These are phyloP conservation scores for Schizonepeta tenuifolia DNA, from an alignment of 257 asterid genomes.

Conservation along the genomic window DNA sequence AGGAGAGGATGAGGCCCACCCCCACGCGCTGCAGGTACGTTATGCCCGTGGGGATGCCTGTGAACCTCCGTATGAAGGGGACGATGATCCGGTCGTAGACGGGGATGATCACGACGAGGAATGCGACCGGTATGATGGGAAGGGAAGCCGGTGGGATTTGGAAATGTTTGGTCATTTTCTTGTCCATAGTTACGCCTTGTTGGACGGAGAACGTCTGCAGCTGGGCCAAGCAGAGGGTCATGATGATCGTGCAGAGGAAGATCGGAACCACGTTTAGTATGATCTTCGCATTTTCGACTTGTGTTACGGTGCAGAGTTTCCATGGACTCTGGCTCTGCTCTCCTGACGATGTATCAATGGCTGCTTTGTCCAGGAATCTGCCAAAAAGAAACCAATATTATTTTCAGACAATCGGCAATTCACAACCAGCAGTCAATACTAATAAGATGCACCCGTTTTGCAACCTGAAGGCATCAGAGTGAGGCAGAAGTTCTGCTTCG, in stretches of 20 bases:
- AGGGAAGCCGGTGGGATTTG: constrained; percentile 70
- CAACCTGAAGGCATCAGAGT: constrained; percentile 55
- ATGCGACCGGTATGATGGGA: constrained; percentile 61
- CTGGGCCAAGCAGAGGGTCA: constrained; percentile 84
- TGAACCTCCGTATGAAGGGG: constrained; percentile 55
- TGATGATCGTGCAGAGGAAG: constrained; percentile 70
- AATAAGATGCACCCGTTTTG: neutral
- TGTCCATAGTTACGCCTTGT: constrained; percentile 78
- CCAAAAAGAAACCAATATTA: neutral
- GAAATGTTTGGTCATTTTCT: constrained; percentile 51
- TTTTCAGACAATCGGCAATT: too few relatives aligned
- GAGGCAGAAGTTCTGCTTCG: constrained; percentile 54
- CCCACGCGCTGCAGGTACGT: constrained; percentile 78
- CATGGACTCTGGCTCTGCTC: constrained; percentile 49
- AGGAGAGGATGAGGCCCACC: constrained; percentile 66
- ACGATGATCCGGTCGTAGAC: constrained; percentile 61
- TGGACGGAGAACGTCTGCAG: constrained; percentile 78
- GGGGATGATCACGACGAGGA: constrained; percentile 58
- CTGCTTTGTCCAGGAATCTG: constrained; percentile 81
- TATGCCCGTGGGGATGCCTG: constrained; percentile 70
- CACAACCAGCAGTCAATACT: too few relatives aligned
- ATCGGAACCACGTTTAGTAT: constrained; percentile 61
- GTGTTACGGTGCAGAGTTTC: constrained; percentile 77
- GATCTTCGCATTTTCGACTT: constrained; percentile 83
- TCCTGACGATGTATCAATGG: constrained; percentile 42